Percentiles rank a stretch among this genome's conserved stretches.
Conservation (phyloP, 2,329 filamentous ascomycete species). For the Pestalotiopsis sp. region DNA sequence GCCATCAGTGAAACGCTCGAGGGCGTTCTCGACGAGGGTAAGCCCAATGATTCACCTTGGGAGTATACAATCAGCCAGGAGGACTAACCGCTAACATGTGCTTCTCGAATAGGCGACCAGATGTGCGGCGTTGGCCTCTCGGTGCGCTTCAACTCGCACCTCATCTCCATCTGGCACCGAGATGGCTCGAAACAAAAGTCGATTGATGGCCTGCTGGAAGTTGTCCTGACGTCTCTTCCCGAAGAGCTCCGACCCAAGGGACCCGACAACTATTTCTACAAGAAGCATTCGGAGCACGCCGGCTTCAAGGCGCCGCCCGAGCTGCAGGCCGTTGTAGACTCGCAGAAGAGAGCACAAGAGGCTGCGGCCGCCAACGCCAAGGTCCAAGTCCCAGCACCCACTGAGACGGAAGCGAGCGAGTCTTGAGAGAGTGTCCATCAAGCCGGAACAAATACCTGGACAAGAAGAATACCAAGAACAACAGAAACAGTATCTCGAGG, state of each 20-base stretch:
- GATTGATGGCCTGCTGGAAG: constrained; percentile 70
- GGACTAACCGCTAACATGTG: background rate
- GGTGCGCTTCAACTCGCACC: constrained; percentile 83
- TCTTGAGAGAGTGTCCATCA: too few species aligned
- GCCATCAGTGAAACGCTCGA: constrained; percentile 83
- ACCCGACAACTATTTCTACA: constrained; percentile 74
- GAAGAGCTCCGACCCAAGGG: constrained; percentile 70
- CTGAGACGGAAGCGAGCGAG: background rate
- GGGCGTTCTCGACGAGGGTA: constrained; percentile 69
- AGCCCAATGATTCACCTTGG: constrained; percentile 24
- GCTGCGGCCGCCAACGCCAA: constrained; percentile 24
- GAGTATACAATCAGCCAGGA: background rate
- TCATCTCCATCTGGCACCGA: constrained; percentile 93
- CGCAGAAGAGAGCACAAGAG: constrained; percentile 50
- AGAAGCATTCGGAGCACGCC: constrained; percentile 85
- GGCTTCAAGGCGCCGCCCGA: constrained; percentile 70
- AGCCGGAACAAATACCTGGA: background rate
- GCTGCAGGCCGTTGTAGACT: constrained; percentile 58
- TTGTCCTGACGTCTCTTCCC: constrained; percentile 72
- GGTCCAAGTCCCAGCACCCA: constrained; percentile 19
- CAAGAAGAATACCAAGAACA: background rate
- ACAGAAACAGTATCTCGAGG: background rate
- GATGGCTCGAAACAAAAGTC: constrained; percentile 79
- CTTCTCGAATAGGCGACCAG: constrained; percentile 63
- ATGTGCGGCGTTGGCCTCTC: constrained; percentile 88